Evolutionary conservation across 441 rosid species (phyloP), one percentile per base, ranked within the genome.

Genomic region (Hura crepitans): DNA sequence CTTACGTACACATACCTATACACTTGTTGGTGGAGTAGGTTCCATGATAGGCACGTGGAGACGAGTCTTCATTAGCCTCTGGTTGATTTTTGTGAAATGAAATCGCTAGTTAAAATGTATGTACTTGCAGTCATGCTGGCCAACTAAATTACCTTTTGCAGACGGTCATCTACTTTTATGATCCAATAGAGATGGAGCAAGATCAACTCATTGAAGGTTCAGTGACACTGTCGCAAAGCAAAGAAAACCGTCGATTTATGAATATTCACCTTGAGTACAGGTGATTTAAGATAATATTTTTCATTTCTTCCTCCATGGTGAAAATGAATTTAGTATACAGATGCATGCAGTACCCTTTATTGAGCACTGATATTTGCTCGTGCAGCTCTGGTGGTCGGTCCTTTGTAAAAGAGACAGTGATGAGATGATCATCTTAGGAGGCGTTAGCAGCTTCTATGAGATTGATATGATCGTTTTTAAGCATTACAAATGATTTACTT

Each of bases 101-200:
- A 20, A 11, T 49, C 20, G 43, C 28, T 31, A 65, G 25, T 31
- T 31, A 35, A 35, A 4, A 7, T 39, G 15, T 15, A 27, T 57
- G 54, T 30, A 27, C 3, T 7, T 28, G 45, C 17, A 20, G 8
- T n/a, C 8, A 8, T 39, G 6, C 53, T 57, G 18, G 31, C 39
- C 56, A 57, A 35, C 67, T 57, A 30, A 75, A 37, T 18, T 51
- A 6, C 13, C 18, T 65, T 77, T 82, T 84, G 86, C 96, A 95
- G 99, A 82, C 99, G 25, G 80, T 95, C 85, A 80, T 95, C 59
- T 95, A 90, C 87, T 90, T 92, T 66, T 90, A 90, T 75, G 99
- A 95, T 74, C 99, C 99, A 2, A 72, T 89, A 67, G 95, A 89
- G 66, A 84, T 95, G 70, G 97, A 87, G 83, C 97, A 92, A 82